Evolutionary conservation across 768 basidiomycete genomes (phyloP), one percentile per base, ranked within the genome.

Genomic region (Agaricus blazei): DNA sequence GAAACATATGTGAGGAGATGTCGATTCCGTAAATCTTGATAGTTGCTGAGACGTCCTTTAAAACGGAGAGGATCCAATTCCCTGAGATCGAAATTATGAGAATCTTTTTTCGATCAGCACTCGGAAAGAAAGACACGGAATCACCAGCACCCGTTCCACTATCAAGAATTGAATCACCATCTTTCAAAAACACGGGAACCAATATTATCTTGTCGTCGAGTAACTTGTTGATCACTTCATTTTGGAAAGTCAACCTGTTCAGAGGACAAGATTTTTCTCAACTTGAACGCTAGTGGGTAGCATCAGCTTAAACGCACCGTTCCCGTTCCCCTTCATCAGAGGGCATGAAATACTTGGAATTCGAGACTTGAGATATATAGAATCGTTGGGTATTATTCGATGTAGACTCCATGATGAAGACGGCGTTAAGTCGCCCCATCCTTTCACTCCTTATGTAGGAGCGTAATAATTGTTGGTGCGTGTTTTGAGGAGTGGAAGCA

Each of bases 1-100:
- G 65, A 47, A 66, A 66, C 28, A 62, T 59, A 27, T 62, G 58
- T 4, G 60, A 50, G 27, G 60, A 50, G 49, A 63, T 60, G 56
- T 66, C 65, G 34, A 62, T 54, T 40, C 63, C 63, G 24, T 56
- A 51, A 31, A 63, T 51, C 5, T 56, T 28, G 4, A 63, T 52
- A 14, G 51, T 52, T 36, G 40, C 31, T 31, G 31, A 9, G 9
- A 31, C 3, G 24, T 57, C 44, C 42, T 57, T 52, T 40, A 42
- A 59, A 14, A 59, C 37, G 19, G 63, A 59, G 19, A 64, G 62
- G 42, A 64, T 29, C 65, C 63, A 66, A 28, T 59, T 56, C 23
- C 63, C 64, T 65, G 31, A 31, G 9, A 31, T 24, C 12, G 36
- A 15, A 19, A 19, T 19, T 19, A 19, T 41, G 12, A 45, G 12